Evolutionary conservation across 495 filamentous ascomycete genomes (phyloP), one percentile per base, ranked within the genome.

Genomic region (Hyaloscypha bicolor): DNA sequence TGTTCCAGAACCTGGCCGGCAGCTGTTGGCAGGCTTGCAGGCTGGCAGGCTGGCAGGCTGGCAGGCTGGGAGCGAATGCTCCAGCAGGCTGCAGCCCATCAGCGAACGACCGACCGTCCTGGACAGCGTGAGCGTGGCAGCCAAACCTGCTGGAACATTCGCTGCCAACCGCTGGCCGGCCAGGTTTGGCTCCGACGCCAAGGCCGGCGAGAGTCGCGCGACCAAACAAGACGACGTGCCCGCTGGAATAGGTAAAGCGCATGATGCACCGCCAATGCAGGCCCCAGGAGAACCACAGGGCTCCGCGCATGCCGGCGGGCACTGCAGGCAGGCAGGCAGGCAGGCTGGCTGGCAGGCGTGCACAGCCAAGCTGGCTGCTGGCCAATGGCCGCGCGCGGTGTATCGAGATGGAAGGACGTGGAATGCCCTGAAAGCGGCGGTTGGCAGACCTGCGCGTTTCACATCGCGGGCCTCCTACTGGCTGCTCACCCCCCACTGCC

Each of bases 231-330:
- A 25, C 2, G 59, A 22, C 6, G 30, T 35, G 6, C 21, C 21
- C n/a, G 53, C 65, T 55, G 45, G n/a, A 62, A 67, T 21, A 12
- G 59, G 65, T 42, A 55, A 67, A 55, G 65, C 59, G 65, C 48
- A 61, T 62, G 57, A 67, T 67, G 65, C 53, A 45, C 62, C 51
- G 51, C 39, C 61, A 16, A 37, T 32, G 29, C 63, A 31, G 56
- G 57, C 21, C 32, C 21, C 19, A 55, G 65, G 65, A 39, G 57
- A 30, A 59, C 29, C 42, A n/a, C 37, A 53, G 51, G 25, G 25
- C 25, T 25, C 25, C 25, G 25, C 25, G 25, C 25, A 25, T 25
- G 25, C 25, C 25, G 25, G 25, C 25, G 25, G 25, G 25, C 25
- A 25, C 2, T 25, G 25, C 25, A 25, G 25, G 1, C 25, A 25